Evolutionary conservation across 108 stramenopile genomes (phyloP).

Genomic region (Cyclotella sp.): DNA sequence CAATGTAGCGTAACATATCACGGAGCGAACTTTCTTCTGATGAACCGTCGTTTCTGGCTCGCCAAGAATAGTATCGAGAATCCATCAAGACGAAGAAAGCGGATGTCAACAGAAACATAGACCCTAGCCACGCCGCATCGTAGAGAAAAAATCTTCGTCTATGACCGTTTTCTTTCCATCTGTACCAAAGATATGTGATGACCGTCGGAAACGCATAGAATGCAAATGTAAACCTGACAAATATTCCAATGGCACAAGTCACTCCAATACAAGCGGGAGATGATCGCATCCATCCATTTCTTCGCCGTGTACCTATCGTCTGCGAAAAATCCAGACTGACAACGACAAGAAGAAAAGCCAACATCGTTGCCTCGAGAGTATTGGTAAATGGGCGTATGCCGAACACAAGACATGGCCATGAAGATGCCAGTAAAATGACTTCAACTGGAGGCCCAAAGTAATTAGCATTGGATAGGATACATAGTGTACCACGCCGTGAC

Average conservation of each 20-base stretch:
- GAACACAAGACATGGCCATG: conserved; percentile 73
- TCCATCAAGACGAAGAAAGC: conserved; percentile 48
- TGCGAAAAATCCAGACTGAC: conserved; percentile 14
- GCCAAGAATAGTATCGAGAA: conserved; percentile 49
- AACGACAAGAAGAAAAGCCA: conserved; percentile 60
- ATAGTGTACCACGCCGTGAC: not conserved
- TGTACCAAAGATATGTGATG: conserved; percentile 40
- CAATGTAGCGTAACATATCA: conserved; percentile 43
- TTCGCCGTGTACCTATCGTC: not conserved
- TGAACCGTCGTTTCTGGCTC: not conserved
- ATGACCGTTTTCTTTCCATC: conserved; percentile 31
- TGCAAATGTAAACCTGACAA: conserved; percentile 79
- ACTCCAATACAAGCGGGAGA: conserved; percentile 51
- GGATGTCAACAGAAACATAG: conserved; percentile 43
- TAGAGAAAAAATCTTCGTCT: not conserved
- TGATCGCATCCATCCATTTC: not conserved
- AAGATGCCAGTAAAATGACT: conserved; percentile 66
- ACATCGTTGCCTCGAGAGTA: conserved; percentile 69
- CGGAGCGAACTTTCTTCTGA: not conserved
- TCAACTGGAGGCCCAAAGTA: conserved; percentile 44
- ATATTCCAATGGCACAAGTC: conserved; percentile 68
- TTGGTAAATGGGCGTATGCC: conserved; percentile 81
- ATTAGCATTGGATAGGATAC: not conserved
- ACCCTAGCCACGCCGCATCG: conserved; percentile 18
- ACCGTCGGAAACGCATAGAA: conserved; percentile 72